Conservation (phyloP, 202 grass and related monocot species). For the Setaria viridis region DNA sequence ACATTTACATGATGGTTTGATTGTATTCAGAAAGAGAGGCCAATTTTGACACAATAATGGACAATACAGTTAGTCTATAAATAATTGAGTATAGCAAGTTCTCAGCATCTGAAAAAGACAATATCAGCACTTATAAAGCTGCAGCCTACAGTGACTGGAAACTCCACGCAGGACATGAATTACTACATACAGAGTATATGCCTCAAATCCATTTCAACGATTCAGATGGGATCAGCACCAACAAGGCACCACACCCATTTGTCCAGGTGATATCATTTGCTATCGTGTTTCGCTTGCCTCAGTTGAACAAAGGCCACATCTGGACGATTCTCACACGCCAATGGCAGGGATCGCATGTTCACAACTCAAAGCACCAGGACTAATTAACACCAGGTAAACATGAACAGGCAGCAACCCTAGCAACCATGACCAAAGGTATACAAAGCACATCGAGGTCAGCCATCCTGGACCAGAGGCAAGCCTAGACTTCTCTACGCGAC, state of each 20-base stretch:
- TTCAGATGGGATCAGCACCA: background rate
- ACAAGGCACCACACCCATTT: background rate
- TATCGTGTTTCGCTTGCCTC: background rate
- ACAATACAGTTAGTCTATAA: background rate
- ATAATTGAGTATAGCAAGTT: background rate
- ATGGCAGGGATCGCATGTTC: background rate
- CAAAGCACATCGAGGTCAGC: background rate
- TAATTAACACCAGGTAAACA: background rate
- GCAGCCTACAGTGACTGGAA: background rate
- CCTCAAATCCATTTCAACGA: background rate
- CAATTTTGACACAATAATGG: background rate
- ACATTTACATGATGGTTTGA: background rate
- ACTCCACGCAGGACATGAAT: background rate
- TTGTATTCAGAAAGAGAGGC: background rate
- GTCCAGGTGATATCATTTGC: background rate
- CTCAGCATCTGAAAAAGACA: background rate
- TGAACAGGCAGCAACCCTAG: constrained; percentile 23
- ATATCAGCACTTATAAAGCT: background rate
- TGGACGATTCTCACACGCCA: background rate
- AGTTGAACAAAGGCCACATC: background rate
- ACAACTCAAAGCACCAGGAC: background rate
- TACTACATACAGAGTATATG: background rate
- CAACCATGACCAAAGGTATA: background rate
- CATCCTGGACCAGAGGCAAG: background rate
- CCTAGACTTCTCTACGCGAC: background rate